Conservation (phyloP, 352 stramenopile genomes). For the Phytophthora colocasiae region DNA sequence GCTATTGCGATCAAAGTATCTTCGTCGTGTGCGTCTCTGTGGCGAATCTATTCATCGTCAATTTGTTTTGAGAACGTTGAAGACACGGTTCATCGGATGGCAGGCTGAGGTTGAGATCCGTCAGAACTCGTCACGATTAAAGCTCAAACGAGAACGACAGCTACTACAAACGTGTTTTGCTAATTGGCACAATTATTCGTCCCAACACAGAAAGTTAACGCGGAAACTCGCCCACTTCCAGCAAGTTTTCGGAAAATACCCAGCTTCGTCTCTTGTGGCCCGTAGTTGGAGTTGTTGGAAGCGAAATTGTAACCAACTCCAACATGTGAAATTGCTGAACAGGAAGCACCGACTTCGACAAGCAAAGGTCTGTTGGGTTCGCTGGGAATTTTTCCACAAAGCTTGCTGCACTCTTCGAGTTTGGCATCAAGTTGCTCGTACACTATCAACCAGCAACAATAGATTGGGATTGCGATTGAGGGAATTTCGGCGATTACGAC, state of each 20-base stretch:
- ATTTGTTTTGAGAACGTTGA: conserved; percentile 12
- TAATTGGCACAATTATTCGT: conserved; percentile 23
- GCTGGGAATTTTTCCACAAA: conserved; percentile 39
- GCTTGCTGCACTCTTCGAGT: conserved; percentile 26
- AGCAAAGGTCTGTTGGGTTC: conserved; percentile 21
- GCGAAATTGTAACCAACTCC: conserved; percentile 1
- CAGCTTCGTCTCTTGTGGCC: conserved; percentile 32
- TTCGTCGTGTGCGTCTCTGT: conserved; percentile 11
- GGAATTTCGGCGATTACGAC: conserved; percentile 23
- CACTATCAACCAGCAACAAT: conserved; percentile 16
- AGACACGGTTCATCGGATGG: conserved; percentile 23
- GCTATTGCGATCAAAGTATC: conserved; percentile 12
- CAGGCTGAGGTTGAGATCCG: conserved; percentile 5
- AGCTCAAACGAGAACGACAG: conserved; percentile 3
- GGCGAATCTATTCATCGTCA: conserved; percentile 15
- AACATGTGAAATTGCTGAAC: conserved; percentile 7
- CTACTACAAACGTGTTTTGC: conserved; percentile 9
- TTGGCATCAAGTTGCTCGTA: conserved; percentile 25
- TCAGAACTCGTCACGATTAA: conserved; percentile 13
- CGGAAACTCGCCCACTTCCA: conserved; percentile 50
- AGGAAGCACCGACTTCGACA: conserved; percentile 13
- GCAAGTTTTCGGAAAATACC: conserved; percentile 43
- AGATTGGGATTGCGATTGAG: conserved; percentile 46
- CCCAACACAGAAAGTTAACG: conserved; percentile 19
- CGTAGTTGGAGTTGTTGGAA: conserved; percentile 48